Evolutionary conservation across 73 alveolate species (phyloP), one percentile per base, ranked within the genome.

Genomic region (Symbiodinium natans): DNA sequence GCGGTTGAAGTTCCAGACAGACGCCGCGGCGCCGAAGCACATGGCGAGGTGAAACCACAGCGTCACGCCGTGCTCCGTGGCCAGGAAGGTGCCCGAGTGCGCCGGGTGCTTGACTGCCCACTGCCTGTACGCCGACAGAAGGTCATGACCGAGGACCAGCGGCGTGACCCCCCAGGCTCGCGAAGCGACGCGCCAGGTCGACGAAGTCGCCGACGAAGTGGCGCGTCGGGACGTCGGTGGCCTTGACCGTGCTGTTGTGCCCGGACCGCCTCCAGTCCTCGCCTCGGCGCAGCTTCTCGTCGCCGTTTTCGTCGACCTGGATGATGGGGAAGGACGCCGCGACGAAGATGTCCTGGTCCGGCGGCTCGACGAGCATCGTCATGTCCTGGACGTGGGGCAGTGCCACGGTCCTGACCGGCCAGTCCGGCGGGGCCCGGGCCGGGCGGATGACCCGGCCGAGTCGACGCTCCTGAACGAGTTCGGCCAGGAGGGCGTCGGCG

Each of bases 91-190:
- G 71, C 2, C 39, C 25, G 15, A 2, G 25, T 1, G 5, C 25
- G 38, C 19, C 13, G 23, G 23, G 27, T 11, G 41, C 13, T 4
- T 1, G 25, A 82, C 21, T 2, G 90, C 71, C 71, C 39, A 7
- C 21, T 82, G 90, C 34, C 90, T 11, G 40, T 82, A 82, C 1
- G 90, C 90, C 31, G 46, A n/a, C n/a, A n/a, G n/a, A n/a, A n/a
- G n/a, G n/a, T n/a, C n/a, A n/a, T n/a, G n/a, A n/a, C n/a, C n/a
- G 41, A 23, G 1, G 23, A 1, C 39, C 31, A n/a, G 39, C 59
- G 56, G 63, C 2, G 59, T n/a, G n/a, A n/a, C n/a, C n/a, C n/a
- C n/a, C n/a, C n/a, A n/a, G n/a, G n/a, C n/a, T n/a, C n/a, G n/a
- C n/a, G n/a, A n/a, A n/a, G n/a, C n/a, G n/a, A n/a, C n/a, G n/a